Evolutionary conservation across 352 stramenopile genomes (phyloP).

Genomic region (Phytopythium oedochilum): DNA sequence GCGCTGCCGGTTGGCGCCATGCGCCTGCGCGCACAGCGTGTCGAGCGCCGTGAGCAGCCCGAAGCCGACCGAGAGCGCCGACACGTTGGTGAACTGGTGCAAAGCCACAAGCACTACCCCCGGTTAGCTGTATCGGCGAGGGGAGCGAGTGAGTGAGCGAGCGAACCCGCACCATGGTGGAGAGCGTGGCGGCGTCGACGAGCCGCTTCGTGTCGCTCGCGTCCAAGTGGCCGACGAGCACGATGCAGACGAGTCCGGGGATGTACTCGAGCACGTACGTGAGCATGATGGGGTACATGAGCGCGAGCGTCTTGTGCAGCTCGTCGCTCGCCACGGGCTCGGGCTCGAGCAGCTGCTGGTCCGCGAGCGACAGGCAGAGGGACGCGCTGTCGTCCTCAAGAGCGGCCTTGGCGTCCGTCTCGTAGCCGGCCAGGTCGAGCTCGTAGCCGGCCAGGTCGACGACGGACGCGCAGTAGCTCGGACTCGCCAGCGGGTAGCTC

Average conservation of each 20-base stretch:
- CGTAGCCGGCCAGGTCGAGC: conserved; percentile 12
- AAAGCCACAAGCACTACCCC: no score
- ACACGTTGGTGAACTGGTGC: conserved; percentile 82
- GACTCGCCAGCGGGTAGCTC: conserved; percentile 46
- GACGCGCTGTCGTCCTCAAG: conserved; percentile 11
- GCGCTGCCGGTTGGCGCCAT: conserved; percentile 54
- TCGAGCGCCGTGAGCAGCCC: conserved; percentile 86
- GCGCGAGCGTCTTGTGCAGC: conserved; percentile 19
- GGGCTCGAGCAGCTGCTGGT: conserved; percentile 31
- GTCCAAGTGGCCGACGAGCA: conserved; percentile 64
- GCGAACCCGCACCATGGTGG: conserved; percentile 77
- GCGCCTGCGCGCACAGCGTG: conserved; percentile 84
- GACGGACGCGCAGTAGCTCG: conserved; percentile 30
- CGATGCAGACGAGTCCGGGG: conserved; percentile 55
- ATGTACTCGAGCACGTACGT: conserved; percentile 76
- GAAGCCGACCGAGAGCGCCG: conserved; percentile 69
- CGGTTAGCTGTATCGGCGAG: no score
- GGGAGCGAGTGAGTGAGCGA: no score
- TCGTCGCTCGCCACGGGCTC: conserved; percentile 19
- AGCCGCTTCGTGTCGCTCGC: conserved; percentile 66
- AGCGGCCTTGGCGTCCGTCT: conserved; percentile 1
- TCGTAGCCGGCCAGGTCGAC: conserved; percentile 21
- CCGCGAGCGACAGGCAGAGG: conserved; percentile 41
- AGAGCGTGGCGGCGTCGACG: conserved; percentile 60
- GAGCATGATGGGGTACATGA: conserved; percentile 66